Percentiles rank a stretch among this genome's conserved stretches.
Conservation (phyloP, 345 rosid species). For the Firmiana major region DNA sequence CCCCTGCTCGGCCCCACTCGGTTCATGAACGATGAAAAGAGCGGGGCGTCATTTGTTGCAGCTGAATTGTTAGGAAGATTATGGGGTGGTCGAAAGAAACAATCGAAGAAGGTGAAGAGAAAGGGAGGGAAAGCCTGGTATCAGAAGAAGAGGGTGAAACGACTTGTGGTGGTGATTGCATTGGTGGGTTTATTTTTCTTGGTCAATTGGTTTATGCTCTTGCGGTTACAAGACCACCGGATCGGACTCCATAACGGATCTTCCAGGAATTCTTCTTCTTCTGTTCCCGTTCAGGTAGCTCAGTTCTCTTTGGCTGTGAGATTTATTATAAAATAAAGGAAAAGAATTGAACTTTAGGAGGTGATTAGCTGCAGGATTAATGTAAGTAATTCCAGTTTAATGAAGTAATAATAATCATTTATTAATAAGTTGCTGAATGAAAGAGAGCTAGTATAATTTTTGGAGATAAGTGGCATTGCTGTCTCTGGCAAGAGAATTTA, state of each 20-base stretch:
- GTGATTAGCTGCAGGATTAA: not conserved
- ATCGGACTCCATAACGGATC: constrained; percentile 29
- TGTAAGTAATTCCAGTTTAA: not conserved
- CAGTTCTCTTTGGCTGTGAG: not conserved
- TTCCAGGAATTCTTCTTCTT: constrained; percentile 32
- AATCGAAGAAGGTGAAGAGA: constrained; percentile 35
- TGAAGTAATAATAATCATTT: not conserved
- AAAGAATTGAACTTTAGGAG: not conserved
- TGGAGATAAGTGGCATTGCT: not conserved
- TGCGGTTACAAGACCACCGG: constrained; percentile 53
- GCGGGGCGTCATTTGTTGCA: constrained; percentile 16
- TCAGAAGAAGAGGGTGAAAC: constrained; percentile 41
- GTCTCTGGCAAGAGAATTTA: not conserved
- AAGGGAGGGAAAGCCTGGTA: constrained; percentile 48
- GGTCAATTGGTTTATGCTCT: constrained; percentile 72
- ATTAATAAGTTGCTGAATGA: not conserved
- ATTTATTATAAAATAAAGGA: not conserved
- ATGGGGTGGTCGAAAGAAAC: constrained; percentile 34
- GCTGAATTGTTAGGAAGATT: constrained; percentile 29
- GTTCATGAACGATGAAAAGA: constrained; percentile 31
- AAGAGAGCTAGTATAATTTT: not conserved
- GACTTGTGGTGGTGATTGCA: constrained; percentile 36
- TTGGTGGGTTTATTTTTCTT: constrained; percentile 66
- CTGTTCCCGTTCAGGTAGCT: constrained; percentile 45
- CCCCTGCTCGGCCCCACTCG: constrained; percentile 29